phyloP scores from a whole-genome alignment of 2,329 filamentous ascomycete species.

The Talaromyces sp. region DNA sequence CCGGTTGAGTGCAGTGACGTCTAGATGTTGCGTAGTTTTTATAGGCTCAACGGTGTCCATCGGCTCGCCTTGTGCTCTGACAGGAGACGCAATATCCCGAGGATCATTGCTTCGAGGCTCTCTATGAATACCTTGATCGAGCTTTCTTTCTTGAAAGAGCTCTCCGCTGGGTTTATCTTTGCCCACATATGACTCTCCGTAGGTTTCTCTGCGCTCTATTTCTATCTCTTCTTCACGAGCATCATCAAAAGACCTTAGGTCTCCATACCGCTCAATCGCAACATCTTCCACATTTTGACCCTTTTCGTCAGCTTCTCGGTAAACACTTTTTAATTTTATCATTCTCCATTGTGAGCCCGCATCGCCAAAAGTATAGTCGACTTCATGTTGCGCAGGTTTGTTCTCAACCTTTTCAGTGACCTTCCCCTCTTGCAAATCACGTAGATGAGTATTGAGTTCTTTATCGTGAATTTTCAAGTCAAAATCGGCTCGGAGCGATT shows the following conservation, averaged over 20 bases:
- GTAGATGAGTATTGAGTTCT: conserved; percentile 73
- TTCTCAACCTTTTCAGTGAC: conserved; percentile 52
- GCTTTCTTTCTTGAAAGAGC: conserved; percentile 71
- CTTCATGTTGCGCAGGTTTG: conserved; percentile 56
- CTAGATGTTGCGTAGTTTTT: conserved; percentile 53
- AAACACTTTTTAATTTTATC: conserved; percentile 86
- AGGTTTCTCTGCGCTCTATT: conserved; percentile 73
- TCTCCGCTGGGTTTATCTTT: conserved; percentile 87
- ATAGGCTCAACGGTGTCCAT: conserved; percentile 55
- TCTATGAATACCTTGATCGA: conserved; percentile 53
- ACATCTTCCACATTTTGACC: conserved; percentile 74
- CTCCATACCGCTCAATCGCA: conserved; percentile 76
- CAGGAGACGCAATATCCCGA: conserved; percentile 34
- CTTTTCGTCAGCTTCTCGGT: conserved; percentile 70
- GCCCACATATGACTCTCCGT: conserved; percentile 78
- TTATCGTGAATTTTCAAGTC: conserved; percentile 71
- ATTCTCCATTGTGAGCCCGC: conserved; percentile 90
- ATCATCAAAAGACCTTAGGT: conserved; percentile 80
- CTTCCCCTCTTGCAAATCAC: conserved; percentile 58
- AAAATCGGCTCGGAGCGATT: conserved; percentile 54
- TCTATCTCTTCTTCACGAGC: conserved; percentile 91
- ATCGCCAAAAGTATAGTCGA: conserved; percentile 85
- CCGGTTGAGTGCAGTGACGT: conserved; percentile 79
- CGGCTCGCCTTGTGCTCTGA: conserved; percentile 52
- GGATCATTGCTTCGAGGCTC: conserved; percentile 29